A percentile compares a stretch with the other conserved stretches of the same genome.
Conservation (phyloP, 2,329 filamentous ascomycete species). For the Alternaria sp. region DNA sequence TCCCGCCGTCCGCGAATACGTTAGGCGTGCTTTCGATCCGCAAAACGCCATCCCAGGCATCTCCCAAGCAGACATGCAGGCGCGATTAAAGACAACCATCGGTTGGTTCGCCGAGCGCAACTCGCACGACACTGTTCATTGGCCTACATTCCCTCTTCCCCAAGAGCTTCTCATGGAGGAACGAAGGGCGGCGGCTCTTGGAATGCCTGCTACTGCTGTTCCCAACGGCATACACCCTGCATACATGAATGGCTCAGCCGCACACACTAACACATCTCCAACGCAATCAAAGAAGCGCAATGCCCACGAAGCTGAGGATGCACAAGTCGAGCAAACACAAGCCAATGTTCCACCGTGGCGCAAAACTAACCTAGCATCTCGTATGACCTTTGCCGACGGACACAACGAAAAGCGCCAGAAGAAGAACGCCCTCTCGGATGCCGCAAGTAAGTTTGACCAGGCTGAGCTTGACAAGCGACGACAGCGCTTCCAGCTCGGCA, state of each 20-base stretch:
- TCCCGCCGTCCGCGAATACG: conserved; percentile 81
- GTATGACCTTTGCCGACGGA: conserved; percentile 68
- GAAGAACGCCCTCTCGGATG: conserved; percentile 57
- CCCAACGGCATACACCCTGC: conserved; percentile 22
- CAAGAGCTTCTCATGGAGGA: conserved; percentile 81
- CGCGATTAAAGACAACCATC: conserved; percentile 85
- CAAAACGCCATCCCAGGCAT: conserved; percentile 62
- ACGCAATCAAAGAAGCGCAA: conserved; percentile 79
- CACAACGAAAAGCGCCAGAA: conserved; percentile 55
- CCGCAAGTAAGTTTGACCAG: conserved; percentile 86
- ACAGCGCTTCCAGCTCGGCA: conserved; percentile 76
- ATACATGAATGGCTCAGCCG: conserved; percentile 21
- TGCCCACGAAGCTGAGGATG: conserved; percentile 64
- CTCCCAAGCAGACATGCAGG: conserved; percentile 72
- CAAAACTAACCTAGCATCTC: conserved; percentile 75
- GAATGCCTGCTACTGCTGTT: conserved; percentile 38
- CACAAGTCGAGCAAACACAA: conserved; percentile 58
- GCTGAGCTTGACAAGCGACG: conserved; percentile 86
- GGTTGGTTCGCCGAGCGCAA: conserved; percentile 77
- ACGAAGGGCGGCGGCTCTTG: conserved; percentile 37
- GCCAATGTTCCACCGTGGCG: conserved; percentile 71
- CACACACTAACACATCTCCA: conserved; percentile 39
- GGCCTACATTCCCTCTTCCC: conserved; percentile 82
- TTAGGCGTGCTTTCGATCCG: conserved; percentile 84
- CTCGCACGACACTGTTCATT: conserved; percentile 76